phyloP scores from a whole-genome alignment of 768 basidiomycete genomes.

The Pisolithus marmoratus region DNA sequence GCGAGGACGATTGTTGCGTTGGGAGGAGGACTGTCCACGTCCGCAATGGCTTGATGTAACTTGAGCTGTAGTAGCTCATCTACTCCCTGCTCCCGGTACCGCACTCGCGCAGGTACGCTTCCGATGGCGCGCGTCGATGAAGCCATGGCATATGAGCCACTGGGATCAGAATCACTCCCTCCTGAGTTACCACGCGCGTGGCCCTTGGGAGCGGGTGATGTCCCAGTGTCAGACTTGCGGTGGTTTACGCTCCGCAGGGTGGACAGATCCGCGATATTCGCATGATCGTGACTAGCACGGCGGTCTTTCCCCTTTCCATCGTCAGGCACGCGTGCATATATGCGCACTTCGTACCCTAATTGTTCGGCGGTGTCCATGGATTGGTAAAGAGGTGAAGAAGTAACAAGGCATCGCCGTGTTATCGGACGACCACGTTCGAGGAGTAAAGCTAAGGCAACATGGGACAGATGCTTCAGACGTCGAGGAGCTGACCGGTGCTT shows the following conservation, averaged over 20 bases:
- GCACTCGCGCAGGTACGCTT: slow-evolving; percentile 23
- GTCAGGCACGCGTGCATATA: slow-evolving; percentile 69
- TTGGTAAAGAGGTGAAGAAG: slow-evolving; percentile 82
- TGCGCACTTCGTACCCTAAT: slow-evolving; percentile 68
- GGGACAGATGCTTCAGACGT: slow-evolving; percentile 56
- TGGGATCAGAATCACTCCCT: slow-evolving; percentile 24
- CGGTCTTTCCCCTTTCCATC: slow-evolving; percentile 58
- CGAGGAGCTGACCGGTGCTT: slow-evolving; percentile 38
- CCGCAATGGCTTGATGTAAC: slow-evolving; percentile 78
- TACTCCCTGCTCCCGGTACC: slow-evolving; percentile 88
- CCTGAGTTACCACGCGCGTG: slow-evolving; percentile 13
- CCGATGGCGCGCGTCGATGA: slow-evolving; percentile 24
- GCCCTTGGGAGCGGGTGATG: slow-evolving; percentile 3
- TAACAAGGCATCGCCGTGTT: slow-evolving; percentile 68
- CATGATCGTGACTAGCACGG: slow-evolving; percentile 6
- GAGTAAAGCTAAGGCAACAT: slow-evolving; percentile 70
- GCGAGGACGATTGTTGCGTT: slow-evolving; percentile 84
- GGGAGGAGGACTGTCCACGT: slow-evolving; percentile 55
- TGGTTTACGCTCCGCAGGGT: slow-evolving; percentile 12
- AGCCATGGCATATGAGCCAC: slow-evolving; percentile 9
- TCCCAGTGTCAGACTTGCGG: slow-evolving; percentile 16
- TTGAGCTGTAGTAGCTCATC: slow-evolving; percentile 94
- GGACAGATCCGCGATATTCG: slow-evolving; percentile 8
- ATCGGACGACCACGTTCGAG: slow-evolving; percentile 78
- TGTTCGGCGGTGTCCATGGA: slow-evolving; percentile 67